Conservation (phyloP, 257 asterid genomes). For the Eustoma russellianum region DNA sequence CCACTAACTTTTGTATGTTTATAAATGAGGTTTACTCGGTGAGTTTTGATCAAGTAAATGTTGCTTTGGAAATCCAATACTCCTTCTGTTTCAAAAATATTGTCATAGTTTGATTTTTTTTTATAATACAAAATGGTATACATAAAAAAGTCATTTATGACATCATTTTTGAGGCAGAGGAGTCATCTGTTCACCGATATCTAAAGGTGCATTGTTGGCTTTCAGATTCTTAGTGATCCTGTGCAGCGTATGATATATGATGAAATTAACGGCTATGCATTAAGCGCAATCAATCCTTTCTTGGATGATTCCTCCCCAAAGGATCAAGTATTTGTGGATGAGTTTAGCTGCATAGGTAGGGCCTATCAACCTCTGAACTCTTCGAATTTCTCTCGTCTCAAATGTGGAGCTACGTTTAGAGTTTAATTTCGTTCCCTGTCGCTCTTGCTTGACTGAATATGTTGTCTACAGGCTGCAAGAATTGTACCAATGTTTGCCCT, state of each 20-base stretch:
- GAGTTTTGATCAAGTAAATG: conserved; percentile 15
- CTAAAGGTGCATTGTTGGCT: conserved; percentile 13
- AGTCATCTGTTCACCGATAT: not conserved
- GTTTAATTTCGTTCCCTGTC: not conserved
- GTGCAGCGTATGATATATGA: conserved; percentile 90
- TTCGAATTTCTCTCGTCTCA: not conserved
- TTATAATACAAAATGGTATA: too few relatives aligned
- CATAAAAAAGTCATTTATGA: too few relatives aligned
- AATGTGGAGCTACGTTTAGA: not conserved
- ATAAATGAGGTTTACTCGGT: conserved; percentile 87
- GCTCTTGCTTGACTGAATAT: not conserved
- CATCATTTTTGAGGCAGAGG: too few relatives aligned
- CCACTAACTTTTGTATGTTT: conserved; percentile 91
- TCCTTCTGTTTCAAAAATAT: not conserved
- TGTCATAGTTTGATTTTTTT: too few relatives aligned
- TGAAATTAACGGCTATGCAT: conserved; percentile 88
- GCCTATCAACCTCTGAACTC: not conserved
- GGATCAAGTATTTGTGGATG: conserved; percentile 95
- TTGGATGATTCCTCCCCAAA: conserved; percentile 59
- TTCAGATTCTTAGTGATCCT: conserved; percentile 96
- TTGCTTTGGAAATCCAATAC: conserved; percentile 4
- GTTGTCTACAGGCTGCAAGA: conserved; percentile 67
- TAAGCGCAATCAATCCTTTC: conserved; percentile 84
- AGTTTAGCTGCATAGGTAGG: conserved; percentile 96
- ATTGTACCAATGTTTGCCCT: conserved; percentile 81